Conservation (phyloP, 2,329 filamentous ascomycete genomes). For the Pyrenochaeta sp. region DNA sequence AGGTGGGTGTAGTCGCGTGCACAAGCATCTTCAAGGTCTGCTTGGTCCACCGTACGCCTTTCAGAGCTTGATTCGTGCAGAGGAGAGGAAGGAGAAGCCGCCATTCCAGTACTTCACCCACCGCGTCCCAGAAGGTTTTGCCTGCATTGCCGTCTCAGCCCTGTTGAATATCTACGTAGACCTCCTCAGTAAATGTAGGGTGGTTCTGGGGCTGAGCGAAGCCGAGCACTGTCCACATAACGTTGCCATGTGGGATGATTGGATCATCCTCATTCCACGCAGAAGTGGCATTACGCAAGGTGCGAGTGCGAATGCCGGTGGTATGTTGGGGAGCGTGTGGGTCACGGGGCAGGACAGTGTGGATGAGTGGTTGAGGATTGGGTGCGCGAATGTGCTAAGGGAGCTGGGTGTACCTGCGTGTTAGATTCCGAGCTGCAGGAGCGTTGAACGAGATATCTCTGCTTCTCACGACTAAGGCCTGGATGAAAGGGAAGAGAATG, state of each 20-base stretch:
- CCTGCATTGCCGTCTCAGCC: conserved; percentile 4
- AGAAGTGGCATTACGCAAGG: conserved; percentile 45
- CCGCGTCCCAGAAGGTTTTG: conserved; percentile 33
- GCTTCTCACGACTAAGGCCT: no score
- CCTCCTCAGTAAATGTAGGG: conserved; percentile 25
- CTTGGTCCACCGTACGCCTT: conserved; percentile 42
- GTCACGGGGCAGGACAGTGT: conserved; percentile 45
- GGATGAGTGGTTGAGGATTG: conserved; percentile 50
- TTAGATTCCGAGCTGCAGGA: neutral
- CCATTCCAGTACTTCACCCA: conserved; percentile 51
- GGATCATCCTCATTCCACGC: conserved; percentile 60
- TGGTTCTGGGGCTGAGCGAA: conserved; percentile 12
- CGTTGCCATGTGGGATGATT: conserved; percentile 54
- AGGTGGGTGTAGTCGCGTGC: conserved; percentile 57
- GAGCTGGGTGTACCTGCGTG: conserved; percentile 44
- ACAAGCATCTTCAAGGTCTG: conserved; percentile 61
- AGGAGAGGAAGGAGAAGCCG: conserved; percentile 24
- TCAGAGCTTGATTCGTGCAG: conserved; percentile 35
- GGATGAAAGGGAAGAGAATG: neutral
- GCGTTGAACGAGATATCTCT: no score
- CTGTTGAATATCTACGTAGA: conserved; percentile 26
- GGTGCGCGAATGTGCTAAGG: conserved; percentile 47
- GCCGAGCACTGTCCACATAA: conserved; percentile 55
- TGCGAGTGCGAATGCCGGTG: conserved; percentile 55
- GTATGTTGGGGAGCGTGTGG: conserved; percentile 59